phyloP scores from a whole-genome alignment of 257 asterid species.

The Gynochthodes officinalis region DNA sequence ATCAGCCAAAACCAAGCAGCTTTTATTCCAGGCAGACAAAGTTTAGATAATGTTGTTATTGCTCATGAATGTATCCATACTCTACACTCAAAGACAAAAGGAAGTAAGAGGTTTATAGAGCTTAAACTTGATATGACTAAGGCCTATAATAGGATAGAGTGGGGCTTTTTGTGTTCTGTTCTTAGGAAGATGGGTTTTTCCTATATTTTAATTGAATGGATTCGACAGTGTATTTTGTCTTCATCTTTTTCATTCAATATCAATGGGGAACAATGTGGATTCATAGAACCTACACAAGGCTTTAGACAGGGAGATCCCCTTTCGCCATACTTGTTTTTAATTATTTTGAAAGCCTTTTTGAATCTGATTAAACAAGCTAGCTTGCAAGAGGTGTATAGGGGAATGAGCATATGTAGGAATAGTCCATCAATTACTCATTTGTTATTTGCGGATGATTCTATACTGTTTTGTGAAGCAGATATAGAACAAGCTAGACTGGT shows the following conservation, averaged over 20 bases:
- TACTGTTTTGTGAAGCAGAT: neutral
- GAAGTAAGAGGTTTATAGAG: too few relatives aligned
- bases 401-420: too few relatives aligned
- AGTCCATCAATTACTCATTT: neutral
- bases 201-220: too few relatives aligned
- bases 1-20: too few relatives aligned
- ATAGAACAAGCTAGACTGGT: neutral
- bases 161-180: neutral
- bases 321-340: neutral
- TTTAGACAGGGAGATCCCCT: neutral
- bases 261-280: neutral
- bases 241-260: neutral
- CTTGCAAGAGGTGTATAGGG: too few relatives aligned
- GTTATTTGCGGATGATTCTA: neutral
- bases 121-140: neutral
- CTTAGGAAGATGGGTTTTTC: neutral
- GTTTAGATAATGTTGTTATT: neutral
- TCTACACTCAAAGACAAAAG: too few relatives aligned
- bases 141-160: neutral
- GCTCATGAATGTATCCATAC: too few relatives aligned
- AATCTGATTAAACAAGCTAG: too few relatives aligned
- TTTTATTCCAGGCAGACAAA: too few relatives aligned
- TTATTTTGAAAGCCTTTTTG: neutral
- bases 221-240: neutral
- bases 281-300: rapidly evolving